Percentiles rank a stretch among this genome's conserved stretches.
Conservation (phyloP, 169 alveolate genomes). For the Eimeria acervulina region DNA sequence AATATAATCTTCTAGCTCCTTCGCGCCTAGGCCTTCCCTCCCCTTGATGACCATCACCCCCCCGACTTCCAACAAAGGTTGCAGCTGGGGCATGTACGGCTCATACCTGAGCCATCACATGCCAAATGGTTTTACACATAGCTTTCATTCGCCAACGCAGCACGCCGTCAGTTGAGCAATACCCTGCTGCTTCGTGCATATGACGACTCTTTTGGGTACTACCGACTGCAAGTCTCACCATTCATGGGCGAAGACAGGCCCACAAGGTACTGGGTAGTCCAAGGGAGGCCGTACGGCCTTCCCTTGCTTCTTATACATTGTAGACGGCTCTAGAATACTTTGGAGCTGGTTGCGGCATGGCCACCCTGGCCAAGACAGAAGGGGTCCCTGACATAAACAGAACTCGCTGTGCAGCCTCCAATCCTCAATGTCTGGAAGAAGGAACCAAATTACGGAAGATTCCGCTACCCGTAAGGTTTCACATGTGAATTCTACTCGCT, state of each 20-base stretch:
- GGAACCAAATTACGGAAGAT: neutral
- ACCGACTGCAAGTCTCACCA: conserved; percentile 65
- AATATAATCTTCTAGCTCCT: conserved; percentile 83
- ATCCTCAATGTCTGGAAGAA: neutral
- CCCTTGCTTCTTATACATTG: conserved; percentile 66
- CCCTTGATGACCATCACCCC: conserved; percentile 90
- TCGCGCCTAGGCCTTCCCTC: conserved; percentile 87
- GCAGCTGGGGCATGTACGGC: conserved; percentile 89
- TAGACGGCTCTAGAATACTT: conserved; percentile 71
- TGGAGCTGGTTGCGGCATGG: conserved; percentile 78
- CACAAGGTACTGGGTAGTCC: conserved; percentile 84
- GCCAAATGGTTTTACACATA: neutral
- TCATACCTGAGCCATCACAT: conserved; percentile 84
- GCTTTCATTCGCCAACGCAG: neutral
- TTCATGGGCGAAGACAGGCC: conserved; percentile 89
- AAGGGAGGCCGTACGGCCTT: conserved; percentile 81
- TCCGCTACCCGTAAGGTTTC: neutral
- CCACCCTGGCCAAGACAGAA: conserved; percentile 86
- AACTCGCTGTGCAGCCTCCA: conserved; percentile 3
- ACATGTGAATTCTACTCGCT: neutral
- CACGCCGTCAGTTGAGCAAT: neutral
- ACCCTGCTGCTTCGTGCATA: neutral
- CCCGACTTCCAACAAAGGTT: conserved; percentile 86
- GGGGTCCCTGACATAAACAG: conserved; percentile 63
- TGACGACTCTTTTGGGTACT: neutral